phyloP scores from a whole-genome alignment of 176 grass and related monocot species.

The Elymus sibiricus region DNA sequence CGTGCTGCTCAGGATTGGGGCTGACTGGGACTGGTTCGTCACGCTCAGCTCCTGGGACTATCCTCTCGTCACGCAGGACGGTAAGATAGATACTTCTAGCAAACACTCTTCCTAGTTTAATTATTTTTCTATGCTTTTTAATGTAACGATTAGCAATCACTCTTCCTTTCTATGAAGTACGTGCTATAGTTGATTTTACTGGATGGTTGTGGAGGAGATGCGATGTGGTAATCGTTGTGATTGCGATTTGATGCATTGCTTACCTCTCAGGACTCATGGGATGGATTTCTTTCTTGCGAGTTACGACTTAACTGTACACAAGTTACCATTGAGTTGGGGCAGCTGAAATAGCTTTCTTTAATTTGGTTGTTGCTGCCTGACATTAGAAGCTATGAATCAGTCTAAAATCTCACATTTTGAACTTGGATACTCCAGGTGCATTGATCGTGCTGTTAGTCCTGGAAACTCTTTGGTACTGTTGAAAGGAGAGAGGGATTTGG shows the following conservation, averaged over 20 bases:
- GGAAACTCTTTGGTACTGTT: neutral
- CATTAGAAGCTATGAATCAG: neutral
- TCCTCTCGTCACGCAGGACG: conserved; percentile 66
- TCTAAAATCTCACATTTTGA: neutral
- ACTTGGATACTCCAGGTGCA: neutral
- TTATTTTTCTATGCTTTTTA: neutral
- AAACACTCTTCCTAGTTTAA: neutral
- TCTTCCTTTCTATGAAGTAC: neutral
- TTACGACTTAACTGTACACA: neutral
- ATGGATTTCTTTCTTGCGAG: neutral
- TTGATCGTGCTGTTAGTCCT: neutral
- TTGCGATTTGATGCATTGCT: neutral
- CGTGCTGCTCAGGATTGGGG: conserved; percentile 36
- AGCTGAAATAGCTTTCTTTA: neutral
- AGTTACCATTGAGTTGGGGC: neutral
- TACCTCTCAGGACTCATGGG: neutral
- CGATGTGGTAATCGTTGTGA: neutral
- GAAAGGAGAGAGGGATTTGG: too few relatives aligned
- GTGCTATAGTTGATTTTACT: neutral
- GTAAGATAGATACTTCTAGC: conserved; percentile 11
- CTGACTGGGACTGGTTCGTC: conserved; percentile 66
- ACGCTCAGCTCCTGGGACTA: conserved; percentile 61
- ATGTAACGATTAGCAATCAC: neutral
- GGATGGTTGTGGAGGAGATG: neutral
- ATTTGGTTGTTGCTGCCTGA: neutral